Evolutionary conservation across 768 basidiomycete species (phyloP).

Genomic region (Lentinula detonsa): DNA sequence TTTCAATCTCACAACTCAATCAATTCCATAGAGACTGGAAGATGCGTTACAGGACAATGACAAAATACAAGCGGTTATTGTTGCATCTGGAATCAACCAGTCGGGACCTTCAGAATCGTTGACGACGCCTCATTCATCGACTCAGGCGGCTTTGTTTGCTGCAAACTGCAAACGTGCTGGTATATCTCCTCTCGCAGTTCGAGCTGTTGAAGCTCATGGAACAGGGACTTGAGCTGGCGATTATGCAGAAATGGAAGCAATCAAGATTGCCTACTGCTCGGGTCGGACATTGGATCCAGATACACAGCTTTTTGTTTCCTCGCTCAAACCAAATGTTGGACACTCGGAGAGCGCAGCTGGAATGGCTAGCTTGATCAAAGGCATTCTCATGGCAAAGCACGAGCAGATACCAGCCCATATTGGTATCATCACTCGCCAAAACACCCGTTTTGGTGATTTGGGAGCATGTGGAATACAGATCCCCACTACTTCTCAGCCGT

Average conservation of each 20-base stretch:
- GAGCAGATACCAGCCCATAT: neutral
- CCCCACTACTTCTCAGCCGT: neutral
- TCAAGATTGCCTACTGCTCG: neutral
- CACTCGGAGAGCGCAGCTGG: conserved; percentile 7
- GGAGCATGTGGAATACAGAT: neutral
- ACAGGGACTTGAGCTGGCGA: conserved; percentile 4
- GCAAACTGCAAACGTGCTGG: conserved; percentile 1
- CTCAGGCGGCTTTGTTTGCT: conserved; percentile 1
- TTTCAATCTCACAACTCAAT: neutral
- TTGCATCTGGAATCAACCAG: conserved; percentile 7
- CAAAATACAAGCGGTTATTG: conserved; percentile 5
- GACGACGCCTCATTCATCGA: conserved; percentile 1
- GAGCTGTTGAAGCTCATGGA: conserved; percentile 4
- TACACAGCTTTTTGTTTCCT: neutral
- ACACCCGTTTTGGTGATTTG: conserved; percentile 4
- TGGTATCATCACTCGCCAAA: neutral
- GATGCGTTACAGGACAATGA: conserved; percentile 6
- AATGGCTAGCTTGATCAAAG: conserved; percentile 4
- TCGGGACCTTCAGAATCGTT: conserved; percentile 5
- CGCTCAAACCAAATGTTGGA: conserved; percentile 5
- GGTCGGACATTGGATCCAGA: neutral
- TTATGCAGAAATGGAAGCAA: conserved; percentile 6
- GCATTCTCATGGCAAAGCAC: neutral
- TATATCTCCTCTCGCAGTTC: conserved; percentile 6
- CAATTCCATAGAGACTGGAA: neutral